Conservation (phyloP, 768 basidiomycete species). For the Calocybe gangraenosa region DNA sequence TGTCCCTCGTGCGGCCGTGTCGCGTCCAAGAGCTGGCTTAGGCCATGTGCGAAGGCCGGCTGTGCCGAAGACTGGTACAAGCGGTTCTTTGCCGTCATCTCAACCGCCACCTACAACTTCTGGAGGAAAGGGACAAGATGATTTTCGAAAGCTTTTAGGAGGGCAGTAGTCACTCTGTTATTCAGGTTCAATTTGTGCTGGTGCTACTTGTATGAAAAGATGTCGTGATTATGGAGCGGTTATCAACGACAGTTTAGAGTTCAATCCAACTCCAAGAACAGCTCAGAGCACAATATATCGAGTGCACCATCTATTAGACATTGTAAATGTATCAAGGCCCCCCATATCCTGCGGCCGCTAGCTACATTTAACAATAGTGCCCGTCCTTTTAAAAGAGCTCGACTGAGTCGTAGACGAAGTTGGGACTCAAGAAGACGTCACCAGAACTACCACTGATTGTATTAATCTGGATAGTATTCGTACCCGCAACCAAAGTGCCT, state of each 20-base stretch:
- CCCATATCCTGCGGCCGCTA: too few species aligned
- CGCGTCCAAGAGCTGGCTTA: conserved; percentile 69
- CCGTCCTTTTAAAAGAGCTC: conserved; percentile 33
- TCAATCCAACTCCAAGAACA: too few species aligned
- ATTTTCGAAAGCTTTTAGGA: conserved; percentile 80
- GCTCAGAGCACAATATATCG: too few species aligned
- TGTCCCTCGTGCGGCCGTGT: conserved; percentile 60
- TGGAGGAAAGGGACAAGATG: conserved; percentile 65
- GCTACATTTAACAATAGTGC: too few species aligned
- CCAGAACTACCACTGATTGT: conserved; percentile 42
- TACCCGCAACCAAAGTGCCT: conserved; percentile 33
- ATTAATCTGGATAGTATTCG: conserved; percentile 40
- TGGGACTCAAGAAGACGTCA: conserved; percentile 39
- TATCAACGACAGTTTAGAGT: too few species aligned
- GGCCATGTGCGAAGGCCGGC: conserved; percentile 49
- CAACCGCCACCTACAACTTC: conserved; percentile 18
- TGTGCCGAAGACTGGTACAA: conserved; percentile 11
- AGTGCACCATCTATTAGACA: too few species aligned
- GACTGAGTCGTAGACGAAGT: conserved; percentile 40
- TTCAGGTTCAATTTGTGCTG: too few species aligned
- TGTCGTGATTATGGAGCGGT: too few species aligned
- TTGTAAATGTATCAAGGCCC: too few species aligned
- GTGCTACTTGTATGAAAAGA: too few species aligned
- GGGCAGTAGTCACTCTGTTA: conserved; percentile 9
- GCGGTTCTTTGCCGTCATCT: conserved; percentile 12